Conservation (phyloP, 495 filamentous ascomycete species). For the Geopyxis carbonaria region DNA sequence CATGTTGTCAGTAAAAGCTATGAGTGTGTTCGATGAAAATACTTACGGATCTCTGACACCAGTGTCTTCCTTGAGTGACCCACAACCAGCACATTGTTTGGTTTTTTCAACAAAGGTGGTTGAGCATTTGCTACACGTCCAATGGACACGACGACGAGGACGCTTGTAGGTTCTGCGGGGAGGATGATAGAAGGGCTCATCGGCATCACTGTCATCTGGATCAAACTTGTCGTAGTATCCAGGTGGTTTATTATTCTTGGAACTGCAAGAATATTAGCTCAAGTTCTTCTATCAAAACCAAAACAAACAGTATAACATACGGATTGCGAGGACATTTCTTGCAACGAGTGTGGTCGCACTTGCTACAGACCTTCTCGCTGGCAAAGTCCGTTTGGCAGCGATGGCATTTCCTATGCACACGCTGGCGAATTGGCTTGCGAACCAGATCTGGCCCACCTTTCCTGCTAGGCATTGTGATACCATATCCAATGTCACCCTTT, state of each 20-base stretch:
- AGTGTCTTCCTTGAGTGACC: constrained; percentile 23
- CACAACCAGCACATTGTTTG: constrained; percentile 18
- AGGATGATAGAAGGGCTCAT: constrained; percentile 9
- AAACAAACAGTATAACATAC: constrained; percentile 37
- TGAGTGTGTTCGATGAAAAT: neutral
- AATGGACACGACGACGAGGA: constrained; percentile 23
- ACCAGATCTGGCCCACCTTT: constrained; percentile 53
- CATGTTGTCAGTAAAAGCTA: constrained; percentile 3
- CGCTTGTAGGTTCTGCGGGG: constrained; percentile 22
- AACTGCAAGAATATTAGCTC: constrained; percentile 7
- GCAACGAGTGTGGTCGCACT: constrained; percentile 63
- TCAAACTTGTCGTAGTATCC: constrained; percentile 24
- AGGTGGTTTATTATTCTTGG: constrained; percentile 24
- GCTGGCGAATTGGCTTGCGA: constrained; percentile 47
- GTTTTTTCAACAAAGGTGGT: constrained; percentile 16
- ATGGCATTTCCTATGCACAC: constrained; percentile 63
- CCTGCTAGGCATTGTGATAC: constrained; percentile 45
- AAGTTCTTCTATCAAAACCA: neutral
- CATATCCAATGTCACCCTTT: constrained; percentile 24
- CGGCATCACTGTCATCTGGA: constrained; percentile 16
- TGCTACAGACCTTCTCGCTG: constrained; percentile 44
- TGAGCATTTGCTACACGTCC: constrained; percentile 23
- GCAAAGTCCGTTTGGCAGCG: constrained; percentile 50
- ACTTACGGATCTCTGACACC: constrained; percentile 27
- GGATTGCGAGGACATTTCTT: constrained; percentile 66